These are phyloP conservation scores for Mortierella sp. DNA, from an alignment of 371 early-diverging fungal genomes.

Conservation along the genomic window DNA sequence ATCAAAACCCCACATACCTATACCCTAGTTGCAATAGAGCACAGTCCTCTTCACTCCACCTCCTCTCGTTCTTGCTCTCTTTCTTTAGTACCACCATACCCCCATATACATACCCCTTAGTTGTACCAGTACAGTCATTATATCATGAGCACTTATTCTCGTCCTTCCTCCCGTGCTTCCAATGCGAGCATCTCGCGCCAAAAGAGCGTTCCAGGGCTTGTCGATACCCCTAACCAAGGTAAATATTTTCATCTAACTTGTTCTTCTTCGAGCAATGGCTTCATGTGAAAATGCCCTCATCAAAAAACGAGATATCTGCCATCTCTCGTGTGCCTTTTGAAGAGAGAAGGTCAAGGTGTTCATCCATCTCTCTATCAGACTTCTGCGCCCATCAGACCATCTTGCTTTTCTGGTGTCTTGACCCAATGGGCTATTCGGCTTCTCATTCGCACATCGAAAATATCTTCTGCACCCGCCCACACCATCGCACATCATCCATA, in stretches of 20 bases:
- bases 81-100: neutral
- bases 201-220: neutral
- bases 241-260: neutral
- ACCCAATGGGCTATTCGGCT: neutral
- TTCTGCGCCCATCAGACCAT: neutral
- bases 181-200: neutral
- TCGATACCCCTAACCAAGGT: neutral
- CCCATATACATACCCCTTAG: neutral
- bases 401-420: neutral
- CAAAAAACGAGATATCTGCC: neutral
- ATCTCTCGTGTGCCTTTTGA: neutral
- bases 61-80: neutral
- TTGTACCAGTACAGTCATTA: neutral
- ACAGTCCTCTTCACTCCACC: neutral
- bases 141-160: neutral
- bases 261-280: neutral
- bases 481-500: neutral
- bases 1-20: neutral
- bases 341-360: too few relatives aligned
- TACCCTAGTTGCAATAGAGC: conserved; percentile 1
- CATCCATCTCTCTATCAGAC: neutral
- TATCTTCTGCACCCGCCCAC: neutral
- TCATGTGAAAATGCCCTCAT: neutral
- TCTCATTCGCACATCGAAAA: neutral
- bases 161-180: conserved; percentile 2